phyloP scores from a whole-genome alignment of 73 alveolate species.

The Urostyla sp. region DNA sequence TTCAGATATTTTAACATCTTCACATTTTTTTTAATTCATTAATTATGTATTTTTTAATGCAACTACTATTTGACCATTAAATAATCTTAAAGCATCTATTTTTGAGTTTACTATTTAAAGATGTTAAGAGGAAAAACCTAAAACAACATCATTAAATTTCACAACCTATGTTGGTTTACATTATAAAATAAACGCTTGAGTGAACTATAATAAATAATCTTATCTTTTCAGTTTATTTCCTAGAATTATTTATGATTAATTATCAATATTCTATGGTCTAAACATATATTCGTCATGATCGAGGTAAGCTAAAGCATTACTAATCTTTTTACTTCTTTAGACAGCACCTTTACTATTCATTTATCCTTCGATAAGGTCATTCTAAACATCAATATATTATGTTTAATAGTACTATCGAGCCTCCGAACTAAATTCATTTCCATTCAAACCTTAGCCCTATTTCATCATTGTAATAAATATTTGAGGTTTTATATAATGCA shows the following conservation, averaged over 20 bases:
- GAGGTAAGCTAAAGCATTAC: conserved; percentile 16
- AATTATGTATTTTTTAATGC: conserved; percentile 23
- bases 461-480: conserved; percentile 16
- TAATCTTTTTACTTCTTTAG: conserved; percentile 39
- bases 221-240: conserved; percentile 18
- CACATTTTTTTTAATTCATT: conserved; percentile 26
- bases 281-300: conserved; percentile 14
- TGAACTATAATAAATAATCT: conserved; percentile 8
- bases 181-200: neutral
- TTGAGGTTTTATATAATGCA: conserved; percentile 3
- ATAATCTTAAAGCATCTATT: conserved; percentile 23
- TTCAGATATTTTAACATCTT: conserved; percentile 39
- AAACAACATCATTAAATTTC: conserved; percentile 8
- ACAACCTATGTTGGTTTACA: conserved; percentile 22
- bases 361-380: conserved; percentile 1
- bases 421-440: conserved; percentile 12
- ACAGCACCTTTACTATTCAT: conserved; percentile 54
- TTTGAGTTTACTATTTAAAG: neutral
- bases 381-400: conserved; percentile 12
- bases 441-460: neutral
- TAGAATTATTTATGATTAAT: neutral
- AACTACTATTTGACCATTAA: conserved; percentile 11
- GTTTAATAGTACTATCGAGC: neutral
- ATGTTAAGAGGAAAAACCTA: conserved; percentile 9
- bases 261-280: neutral